phyloP scores from a whole-genome alignment of 345 rosid species.

The Lepidium africanum region DNA sequence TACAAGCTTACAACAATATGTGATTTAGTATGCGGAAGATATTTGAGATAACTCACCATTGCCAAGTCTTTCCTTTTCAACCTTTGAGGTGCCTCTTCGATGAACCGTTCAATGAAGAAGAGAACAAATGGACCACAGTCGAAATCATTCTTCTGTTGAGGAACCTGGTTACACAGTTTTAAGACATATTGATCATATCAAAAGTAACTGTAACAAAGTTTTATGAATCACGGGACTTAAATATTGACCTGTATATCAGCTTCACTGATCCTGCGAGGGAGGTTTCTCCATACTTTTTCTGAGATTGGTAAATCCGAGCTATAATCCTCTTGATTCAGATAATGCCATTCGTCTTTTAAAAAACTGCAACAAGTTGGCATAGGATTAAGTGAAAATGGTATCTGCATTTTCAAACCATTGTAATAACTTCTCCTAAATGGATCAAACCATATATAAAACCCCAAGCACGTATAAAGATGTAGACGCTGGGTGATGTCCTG shows the following conservation, averaged over 20 bases:
- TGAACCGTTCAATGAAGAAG: constrained; percentile 76
- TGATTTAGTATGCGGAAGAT: not conserved
- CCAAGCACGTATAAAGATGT: not conserved
- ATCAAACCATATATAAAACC: not conserved
- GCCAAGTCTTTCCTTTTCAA: constrained; percentile 62
- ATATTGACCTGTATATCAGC: constrained; percentile 41
- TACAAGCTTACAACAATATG: not conserved
- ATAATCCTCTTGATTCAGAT: constrained; percentile 42
- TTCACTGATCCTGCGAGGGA: constrained; percentile 49
- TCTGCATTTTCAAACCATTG: not conserved
- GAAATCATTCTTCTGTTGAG: constrained; percentile 86
- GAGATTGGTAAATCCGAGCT: constrained; percentile 50
- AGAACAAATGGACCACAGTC: constrained; percentile 95
- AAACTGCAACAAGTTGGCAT: constrained; percentile 35
- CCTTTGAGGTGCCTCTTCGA: constrained; percentile 78
- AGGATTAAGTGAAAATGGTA: not conserved
- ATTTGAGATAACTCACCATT: constrained; percentile 43
- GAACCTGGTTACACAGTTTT: constrained; percentile 66
- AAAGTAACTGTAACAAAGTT: not conserved
- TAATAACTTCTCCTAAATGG: not conserved
- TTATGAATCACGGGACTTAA: not conserved
- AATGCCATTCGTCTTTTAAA: constrained; percentile 76
- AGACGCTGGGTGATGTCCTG: not conserved
- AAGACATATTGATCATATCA: no score
- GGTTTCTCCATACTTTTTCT: constrained; percentile 50